Percentiles rank a stretch among this genome's conserved stretches.
These are phyloP conservation scores for Magnolia sinica DNA, from an alignment of 164 flowering plant genomes.

Conservation along the genomic window DNA sequence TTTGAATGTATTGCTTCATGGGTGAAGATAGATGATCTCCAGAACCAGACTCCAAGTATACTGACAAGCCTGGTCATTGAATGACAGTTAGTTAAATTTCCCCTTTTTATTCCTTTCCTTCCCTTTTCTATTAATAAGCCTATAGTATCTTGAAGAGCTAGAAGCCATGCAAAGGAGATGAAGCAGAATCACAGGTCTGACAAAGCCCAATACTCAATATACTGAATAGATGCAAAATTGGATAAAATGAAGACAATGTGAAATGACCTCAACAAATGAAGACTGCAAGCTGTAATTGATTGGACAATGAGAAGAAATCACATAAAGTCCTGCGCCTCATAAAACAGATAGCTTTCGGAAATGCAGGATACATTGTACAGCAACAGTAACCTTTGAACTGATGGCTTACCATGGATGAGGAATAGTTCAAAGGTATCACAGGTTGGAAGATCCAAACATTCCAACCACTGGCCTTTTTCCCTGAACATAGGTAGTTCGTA, in stretches of 20 bases:
- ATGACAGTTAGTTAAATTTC: neutral
- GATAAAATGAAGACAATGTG: neutral
- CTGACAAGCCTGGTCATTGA: slow-evolving; percentile 45
- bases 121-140: neutral
- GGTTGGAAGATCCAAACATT: too few species aligned
- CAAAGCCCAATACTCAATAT: neutral
- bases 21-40: slow-evolving; percentile 61
- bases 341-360: too few species aligned
- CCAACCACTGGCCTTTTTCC: too few species aligned
- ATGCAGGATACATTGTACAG: too few species aligned
- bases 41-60: slow-evolving; percentile 60
- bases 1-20: slow-evolving; percentile 60
- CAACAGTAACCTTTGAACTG: too few species aligned
- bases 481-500: too few species aligned
- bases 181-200: neutral
- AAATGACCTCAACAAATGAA: neutral
- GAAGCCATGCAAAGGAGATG: neutral
- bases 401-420: too few species aligned
- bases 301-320: neutral
- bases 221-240: neutral
- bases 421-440: too few species aligned
- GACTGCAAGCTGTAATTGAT: neutral
- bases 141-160: neutral
- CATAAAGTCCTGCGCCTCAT: too few species aligned
- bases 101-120: too few species aligned